Evolutionary conservation across 164 flowering plant genomes (phyloP), one percentile per base, ranked within the genome.

Genomic region (Liquidambar formosana): DNA sequence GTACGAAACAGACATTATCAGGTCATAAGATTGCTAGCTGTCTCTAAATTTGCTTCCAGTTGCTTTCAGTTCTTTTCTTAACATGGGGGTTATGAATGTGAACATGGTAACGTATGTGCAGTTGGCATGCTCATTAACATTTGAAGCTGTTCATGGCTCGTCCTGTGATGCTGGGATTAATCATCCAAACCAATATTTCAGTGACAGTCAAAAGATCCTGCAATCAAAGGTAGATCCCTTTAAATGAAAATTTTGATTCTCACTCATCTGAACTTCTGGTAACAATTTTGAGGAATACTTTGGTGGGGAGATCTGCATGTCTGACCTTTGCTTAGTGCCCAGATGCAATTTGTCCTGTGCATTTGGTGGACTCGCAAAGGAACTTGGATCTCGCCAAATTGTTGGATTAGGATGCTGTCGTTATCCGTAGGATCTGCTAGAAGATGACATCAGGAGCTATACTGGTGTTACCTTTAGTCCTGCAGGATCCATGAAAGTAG

Each of bases 151-250:
- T 56, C 93, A 93, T 79, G 82, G 78, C 44, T 48, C 85, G 25
- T 75, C 96, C 46, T 85, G 91, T 83, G 98, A 95, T 80, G 75
- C 89, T 67, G 99, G 99, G 28, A 89, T 95, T 65, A 91, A 93
- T 76, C 99, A 95, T 84, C 99, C 99, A 64, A 95, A 91, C 71
- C 98, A 93, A 64, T 95, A 90, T 77, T 95, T 91, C 83, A 84
- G 26, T 67, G 99, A 95, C 73, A 93, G 96, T 79, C 90, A 84
- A 72, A 91, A 84, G 73, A 73, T 85, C 45, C 65, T 91, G 62
- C 79, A 88, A 66, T 52, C 78, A 13, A 89, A 85, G 92, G 94
- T 86, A 75, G 27, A 44, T 22, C 22, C 51, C 8, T 1, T 22
- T 23, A 1, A 41, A 22, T 48, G 66, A 45, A 14, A 41, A 10